phyloP scores from a whole-genome alignment of 2,329 filamentous ascomycete genomes.

The Cladosporium sp. region DNA sequence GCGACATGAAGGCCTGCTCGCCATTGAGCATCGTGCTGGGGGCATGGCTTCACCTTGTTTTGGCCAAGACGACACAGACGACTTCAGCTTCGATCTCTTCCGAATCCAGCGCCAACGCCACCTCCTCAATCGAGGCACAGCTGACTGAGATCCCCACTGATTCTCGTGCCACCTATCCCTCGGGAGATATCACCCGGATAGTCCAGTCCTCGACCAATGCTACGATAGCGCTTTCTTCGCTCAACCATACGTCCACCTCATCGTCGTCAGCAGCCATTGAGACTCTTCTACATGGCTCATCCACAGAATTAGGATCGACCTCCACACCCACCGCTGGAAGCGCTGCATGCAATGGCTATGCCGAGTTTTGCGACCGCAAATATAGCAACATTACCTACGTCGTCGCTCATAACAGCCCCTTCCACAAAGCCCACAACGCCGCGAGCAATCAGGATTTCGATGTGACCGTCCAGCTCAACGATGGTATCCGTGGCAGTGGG shows the following conservation, averaged over 20 bases:
- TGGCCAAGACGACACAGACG: not conserved
- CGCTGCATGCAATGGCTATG: slow-evolving; percentile 57
- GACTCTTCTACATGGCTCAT: not conserved
- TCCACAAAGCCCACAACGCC: slow-evolving; percentile 56
- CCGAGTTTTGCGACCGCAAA: slow-evolving; percentile 55
- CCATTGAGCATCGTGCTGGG: not conserved
- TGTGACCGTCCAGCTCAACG: slow-evolving; percentile 58
- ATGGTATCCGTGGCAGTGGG: slow-evolving; percentile 58
- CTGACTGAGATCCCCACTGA: not conserved
- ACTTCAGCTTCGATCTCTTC: not conserved
- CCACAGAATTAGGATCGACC: not conserved
- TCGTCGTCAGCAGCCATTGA: not conserved
- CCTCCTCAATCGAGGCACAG: not conserved
- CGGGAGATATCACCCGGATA: not conserved
- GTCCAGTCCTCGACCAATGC: not conserved
- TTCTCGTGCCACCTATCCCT: not conserved
- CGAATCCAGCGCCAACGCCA: not conserved
- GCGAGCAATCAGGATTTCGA: slow-evolving; percentile 54
- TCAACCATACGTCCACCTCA: not conserved
- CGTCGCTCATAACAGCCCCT: slow-evolving; percentile 66
- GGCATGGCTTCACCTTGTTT: not conserved
- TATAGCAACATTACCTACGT: slow-evolving; percentile 64
- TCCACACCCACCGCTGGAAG: not conserved
- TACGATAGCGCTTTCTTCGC: not conserved
- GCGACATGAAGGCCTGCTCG: not conserved